Conservation (phyloP, 306 rosid species). For the Cicer chorassanicum region DNA sequence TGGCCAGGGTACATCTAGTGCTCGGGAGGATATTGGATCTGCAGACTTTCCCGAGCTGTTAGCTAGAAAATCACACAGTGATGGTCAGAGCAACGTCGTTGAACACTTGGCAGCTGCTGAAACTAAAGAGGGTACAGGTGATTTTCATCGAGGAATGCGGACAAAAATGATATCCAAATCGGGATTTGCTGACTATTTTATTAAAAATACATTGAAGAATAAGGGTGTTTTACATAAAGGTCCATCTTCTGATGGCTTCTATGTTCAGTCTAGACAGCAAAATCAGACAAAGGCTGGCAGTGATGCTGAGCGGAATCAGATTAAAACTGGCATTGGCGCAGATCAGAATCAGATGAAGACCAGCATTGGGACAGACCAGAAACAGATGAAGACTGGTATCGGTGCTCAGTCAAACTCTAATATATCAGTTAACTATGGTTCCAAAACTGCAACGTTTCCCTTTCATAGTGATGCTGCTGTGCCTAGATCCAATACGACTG, state of each 20-base stretch:
- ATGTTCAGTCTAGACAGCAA: slow-evolving; percentile 53
- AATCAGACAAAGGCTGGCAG: slow-evolving; percentile 51
- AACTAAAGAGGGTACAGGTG: slow-evolving; percentile 54
- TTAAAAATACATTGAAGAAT: slow-evolving; percentile 76
- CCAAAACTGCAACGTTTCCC: slow-evolving; percentile 51
- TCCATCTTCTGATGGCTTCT: slow-evolving; percentile 48
- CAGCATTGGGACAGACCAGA: slow-evolving; percentile 42
- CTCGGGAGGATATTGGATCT: slow-evolving; percentile 58
- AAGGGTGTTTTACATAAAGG: slow-evolving; percentile 74
- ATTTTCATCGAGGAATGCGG: slow-evolving; percentile 61
- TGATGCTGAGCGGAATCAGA: slow-evolving; percentile 43
- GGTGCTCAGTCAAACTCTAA: slow-evolving; percentile 50
- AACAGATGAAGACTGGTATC: slow-evolving; percentile 21
- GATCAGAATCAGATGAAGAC: slow-evolving; percentile 52
- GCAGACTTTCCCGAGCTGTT: slow-evolving; percentile 55
- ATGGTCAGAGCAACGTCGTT: slow-evolving; percentile 56
- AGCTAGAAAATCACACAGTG: slow-evolving; percentile 56
- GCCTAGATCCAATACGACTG: slow-evolving; percentile 51
- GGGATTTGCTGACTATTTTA: slow-evolving; percentile 84
- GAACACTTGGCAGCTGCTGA: slow-evolving; percentile 57
- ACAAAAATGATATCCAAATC: slow-evolving; percentile 86
- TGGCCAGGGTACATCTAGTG: slow-evolving; percentile 57
- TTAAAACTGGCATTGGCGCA: slow-evolving; percentile 12
- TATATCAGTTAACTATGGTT: slow-evolving; percentile 44
- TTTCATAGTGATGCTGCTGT: slow-evolving; percentile 40